These are phyloP conservation scores for Ricinus communis DNA, from an alignment of 345 rosid species.

Conservation along the genomic window DNA sequence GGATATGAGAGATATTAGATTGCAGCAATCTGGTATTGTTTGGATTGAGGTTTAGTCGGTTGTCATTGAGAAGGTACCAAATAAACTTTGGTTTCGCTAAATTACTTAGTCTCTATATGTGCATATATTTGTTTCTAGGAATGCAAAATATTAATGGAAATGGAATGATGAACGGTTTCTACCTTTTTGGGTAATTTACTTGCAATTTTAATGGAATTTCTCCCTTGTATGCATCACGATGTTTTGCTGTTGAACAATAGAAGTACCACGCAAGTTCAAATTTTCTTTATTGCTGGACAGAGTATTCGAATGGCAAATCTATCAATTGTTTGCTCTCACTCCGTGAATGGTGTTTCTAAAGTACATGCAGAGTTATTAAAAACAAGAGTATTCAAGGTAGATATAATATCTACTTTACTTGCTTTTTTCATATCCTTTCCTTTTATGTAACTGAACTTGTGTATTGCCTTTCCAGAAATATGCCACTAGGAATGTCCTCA, in stretches of 20 bases:
- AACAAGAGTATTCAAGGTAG: constrained; percentile 46
- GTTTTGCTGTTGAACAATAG: constrained; percentile 10
- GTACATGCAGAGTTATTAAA: constrained; percentile 37
- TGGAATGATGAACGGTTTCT: not conserved
- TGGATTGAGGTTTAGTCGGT: not conserved
- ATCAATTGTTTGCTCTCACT: constrained; percentile 41
- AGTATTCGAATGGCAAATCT: constrained; percentile 52
- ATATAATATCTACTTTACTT: constrained; percentile 2
- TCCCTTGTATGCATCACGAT: not conserved
- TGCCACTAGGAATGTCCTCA: not conserved
- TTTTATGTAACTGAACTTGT: not conserved
- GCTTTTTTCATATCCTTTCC: not conserved
- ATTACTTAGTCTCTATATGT: not conserved
- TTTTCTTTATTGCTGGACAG: constrained; percentile 24
- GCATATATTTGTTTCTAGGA: not conserved
- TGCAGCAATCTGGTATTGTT: not conserved
- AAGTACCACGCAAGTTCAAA: not conserved
- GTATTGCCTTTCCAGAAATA: not conserved
- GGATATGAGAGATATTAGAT: not conserved
- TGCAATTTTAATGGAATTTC: not conserved
- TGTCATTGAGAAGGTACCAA: not conserved
- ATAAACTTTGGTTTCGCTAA: not conserved
- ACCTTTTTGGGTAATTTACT: not conserved
- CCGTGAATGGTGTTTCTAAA: constrained; percentile 50
- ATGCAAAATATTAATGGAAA: not conserved